Percentiles rank a stretch among this genome's conserved stretches.
Conservation (phyloP, 768 basidiomycete genomes). For the Candolleomyces efflorescens region DNA sequence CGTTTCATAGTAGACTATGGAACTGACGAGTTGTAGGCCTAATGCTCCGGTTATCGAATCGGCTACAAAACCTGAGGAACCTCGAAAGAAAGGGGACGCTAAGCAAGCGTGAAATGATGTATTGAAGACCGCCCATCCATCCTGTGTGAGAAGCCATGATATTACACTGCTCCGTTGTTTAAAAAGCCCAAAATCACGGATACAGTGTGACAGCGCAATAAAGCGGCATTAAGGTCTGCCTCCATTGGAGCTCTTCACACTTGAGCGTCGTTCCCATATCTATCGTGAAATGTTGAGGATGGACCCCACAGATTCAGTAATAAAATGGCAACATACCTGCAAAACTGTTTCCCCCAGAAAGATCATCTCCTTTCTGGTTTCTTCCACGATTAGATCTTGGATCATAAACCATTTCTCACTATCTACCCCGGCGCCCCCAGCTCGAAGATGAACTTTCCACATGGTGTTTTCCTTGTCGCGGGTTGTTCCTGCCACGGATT, state of each 20-base stretch:
- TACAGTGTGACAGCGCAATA: conserved; percentile 2
- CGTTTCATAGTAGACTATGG: conserved; percentile 11
- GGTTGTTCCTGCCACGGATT: conserved; percentile 94
- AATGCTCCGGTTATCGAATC: conserved; percentile 10
- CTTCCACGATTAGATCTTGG: conserved; percentile 94
- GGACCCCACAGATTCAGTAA: neutral
- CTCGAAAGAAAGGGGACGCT: conserved; percentile 16
- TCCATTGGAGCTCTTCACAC: conserved; percentile 18
- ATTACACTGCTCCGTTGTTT: neutral
- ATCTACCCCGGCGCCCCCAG: conserved; percentile 71
- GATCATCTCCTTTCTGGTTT: conserved; percentile 97
- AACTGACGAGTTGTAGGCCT: conserved; percentile 6
- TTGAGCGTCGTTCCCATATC: conserved; percentile 62
- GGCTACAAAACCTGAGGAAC: conserved; percentile 11
- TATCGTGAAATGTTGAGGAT: conserved; percentile 21
- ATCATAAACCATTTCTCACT: conserved; percentile 94
- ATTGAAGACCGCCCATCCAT: neutral
- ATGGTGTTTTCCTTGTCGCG: conserved; percentile 87
- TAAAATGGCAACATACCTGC: conserved; percentile 52
- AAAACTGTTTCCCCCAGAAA: conserved; percentile 95
- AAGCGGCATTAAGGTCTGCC: conserved; percentile 15
- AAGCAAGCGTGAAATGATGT: neutral
- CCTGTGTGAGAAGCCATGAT: neutral
- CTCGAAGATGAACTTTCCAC: conserved; percentile 88
- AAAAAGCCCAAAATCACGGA: conserved; percentile 1